Evolutionary conservation across 345 rosid genomes (phyloP).

Genomic region (Syzygium aqueum): DNA sequence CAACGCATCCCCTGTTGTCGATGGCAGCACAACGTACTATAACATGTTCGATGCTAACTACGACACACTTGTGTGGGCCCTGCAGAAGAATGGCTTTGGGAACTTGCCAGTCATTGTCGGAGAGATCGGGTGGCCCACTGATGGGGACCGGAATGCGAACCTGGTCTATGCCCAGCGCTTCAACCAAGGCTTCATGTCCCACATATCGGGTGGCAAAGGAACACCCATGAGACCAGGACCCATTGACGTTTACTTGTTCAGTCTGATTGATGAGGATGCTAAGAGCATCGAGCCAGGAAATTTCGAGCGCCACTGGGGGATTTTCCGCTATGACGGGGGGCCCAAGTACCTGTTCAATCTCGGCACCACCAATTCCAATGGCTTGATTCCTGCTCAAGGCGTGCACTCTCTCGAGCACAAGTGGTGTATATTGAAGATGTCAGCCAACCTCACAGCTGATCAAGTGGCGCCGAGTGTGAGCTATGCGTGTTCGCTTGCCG

Average conservation of each 20-base stretch:
- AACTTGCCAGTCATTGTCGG: conserved; percentile 74
- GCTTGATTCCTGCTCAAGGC: conserved; percentile 41
- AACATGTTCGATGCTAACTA: conserved; percentile 90
- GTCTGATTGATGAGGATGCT: conserved; percentile 77
- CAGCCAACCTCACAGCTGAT: conserved; percentile 57
- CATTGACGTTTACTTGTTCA: conserved; percentile 67
- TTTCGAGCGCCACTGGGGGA: conserved; percentile 89
- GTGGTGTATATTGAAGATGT: conserved; percentile 80
- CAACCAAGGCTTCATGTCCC: conserved; percentile 80
- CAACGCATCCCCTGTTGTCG: conserved; percentile 45
- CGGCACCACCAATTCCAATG: conserved; percentile 69
- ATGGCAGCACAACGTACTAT: conserved; percentile 54
- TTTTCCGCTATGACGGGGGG: conserved; percentile 61
- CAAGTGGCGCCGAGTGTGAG: conserved; percentile 56
- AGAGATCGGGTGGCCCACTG: conserved; percentile 97
- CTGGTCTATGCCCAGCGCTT: conserved; percentile 62
- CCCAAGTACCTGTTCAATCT: conserved; percentile 69
- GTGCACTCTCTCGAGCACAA: conserved; percentile 40
- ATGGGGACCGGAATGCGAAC: conserved; percentile 72
- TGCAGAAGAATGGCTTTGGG: conserved; percentile 75
- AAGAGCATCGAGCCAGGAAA: conserved; percentile 84
- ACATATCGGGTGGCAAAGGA: conserved; percentile 66
- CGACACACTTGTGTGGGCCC: conserved; percentile 75
- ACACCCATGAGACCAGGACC: conserved; percentile 78
- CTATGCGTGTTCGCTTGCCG: conserved; percentile 71